Percentiles rank a stretch among this genome's conserved stretches.
Evolutionary conservation across 768 basidiomycete genomes (phyloP).

Genomic region (Hygrocybe punicea): DNA sequence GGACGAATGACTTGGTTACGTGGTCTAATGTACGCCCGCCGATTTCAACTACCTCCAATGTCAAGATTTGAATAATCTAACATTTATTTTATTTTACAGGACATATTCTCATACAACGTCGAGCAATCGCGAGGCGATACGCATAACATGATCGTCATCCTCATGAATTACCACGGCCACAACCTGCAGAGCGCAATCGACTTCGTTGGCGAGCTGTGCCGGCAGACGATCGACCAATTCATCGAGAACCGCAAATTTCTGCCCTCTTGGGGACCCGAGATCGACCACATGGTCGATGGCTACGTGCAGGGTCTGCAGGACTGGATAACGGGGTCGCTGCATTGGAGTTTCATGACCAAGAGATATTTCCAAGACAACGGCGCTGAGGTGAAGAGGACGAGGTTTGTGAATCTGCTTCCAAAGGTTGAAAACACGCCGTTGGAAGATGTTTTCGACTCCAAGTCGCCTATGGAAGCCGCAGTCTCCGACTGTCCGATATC

Average conservation of each 20-base stretch:
- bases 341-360: conserved; percentile 44
- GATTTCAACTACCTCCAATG: not conserved
- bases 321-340: conserved; percentile 36
- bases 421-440: not conserved
- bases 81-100: conserved; percentile 20
- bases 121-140: conserved; percentile 40
- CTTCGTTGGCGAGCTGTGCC: conserved; percentile 34
- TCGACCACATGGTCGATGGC: conserved; percentile 29
- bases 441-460: not conserved
- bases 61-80: no score
- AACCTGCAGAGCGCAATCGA: conserved; percentile 37
- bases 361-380: conserved; percentile 33
- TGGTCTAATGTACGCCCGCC: conserved; percentile 40
- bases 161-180: conserved; percentile 38
- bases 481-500: not conserved
- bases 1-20: conserved; percentile 50
- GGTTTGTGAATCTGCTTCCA: conserved; percentile 14
- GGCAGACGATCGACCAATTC: conserved; percentile 31
- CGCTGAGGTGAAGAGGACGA: conserved; percentile 25
- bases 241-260: conserved; percentile 24
- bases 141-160: conserved; percentile 42
- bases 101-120: conserved; percentile 39
- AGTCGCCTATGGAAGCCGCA: not conserved
- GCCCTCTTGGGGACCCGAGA: conserved; percentile 35
- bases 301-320: conserved; percentile 40